Conservation (phyloP, 768 basidiomycete species). For the Leucosporidium scottii region DNA sequence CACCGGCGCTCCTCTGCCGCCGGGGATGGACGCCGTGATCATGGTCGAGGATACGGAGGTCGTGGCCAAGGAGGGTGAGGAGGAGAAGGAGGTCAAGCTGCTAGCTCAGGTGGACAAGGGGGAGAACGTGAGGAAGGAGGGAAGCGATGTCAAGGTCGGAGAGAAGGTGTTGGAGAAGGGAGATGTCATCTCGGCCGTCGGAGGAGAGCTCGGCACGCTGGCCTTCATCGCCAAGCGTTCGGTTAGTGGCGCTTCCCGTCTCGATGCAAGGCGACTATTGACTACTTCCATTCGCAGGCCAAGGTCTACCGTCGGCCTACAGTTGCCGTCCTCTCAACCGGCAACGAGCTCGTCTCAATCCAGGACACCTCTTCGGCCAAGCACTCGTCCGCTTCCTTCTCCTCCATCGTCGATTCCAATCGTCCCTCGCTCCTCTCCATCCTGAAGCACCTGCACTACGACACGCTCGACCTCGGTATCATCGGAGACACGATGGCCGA, state of each 20-base stretch:
- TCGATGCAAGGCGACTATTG: background rate
- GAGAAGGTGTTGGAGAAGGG: constrained; percentile 57
- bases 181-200: constrained; percentile 56
- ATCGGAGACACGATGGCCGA: constrained; percentile 58
- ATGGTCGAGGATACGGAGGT: constrained; percentile 91
- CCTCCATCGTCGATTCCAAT: constrained; percentile 73
- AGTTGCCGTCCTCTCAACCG: constrained; percentile 76
- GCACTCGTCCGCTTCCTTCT: constrained; percentile 28
- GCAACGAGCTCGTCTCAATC: constrained; percentile 69
- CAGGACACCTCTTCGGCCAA: constrained; percentile 40
- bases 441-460: constrained; percentile 65
- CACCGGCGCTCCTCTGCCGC: constrained; percentile 74
- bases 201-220: constrained; percentile 77
- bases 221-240: constrained; percentile 67
- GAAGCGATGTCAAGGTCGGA: constrained; percentile 56
- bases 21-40: constrained; percentile 67
- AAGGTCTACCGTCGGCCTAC: constrained; percentile 62
- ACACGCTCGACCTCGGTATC: constrained; percentile 73
- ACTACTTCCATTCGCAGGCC: constrained; percentile 48
- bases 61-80: constrained; percentile 48
- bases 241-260: constrained; percentile 45
- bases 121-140: constrained; percentile 64
- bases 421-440: constrained; percentile 66
- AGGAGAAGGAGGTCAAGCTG: constrained; percentile 66
- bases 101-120: constrained; percentile 55